A percentile compares a stretch with the other conserved stretches of the same genome.
phyloP scores from a whole-genome alignment of 805 yeast genomes.

The Starmerella davenportii region DNA sequence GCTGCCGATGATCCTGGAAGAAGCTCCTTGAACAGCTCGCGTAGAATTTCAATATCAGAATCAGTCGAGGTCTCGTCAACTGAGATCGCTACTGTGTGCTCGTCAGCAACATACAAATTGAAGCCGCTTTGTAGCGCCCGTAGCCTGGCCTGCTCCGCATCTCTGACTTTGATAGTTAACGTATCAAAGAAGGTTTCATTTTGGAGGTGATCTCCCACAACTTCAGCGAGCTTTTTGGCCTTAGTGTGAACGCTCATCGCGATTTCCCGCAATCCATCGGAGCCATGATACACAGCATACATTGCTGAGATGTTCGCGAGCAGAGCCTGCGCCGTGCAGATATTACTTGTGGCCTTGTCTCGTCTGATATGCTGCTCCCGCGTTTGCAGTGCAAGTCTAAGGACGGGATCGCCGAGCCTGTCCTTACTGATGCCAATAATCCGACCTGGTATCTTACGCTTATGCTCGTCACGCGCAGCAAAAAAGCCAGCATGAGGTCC shows the following conservation, averaged over 20 bases:
- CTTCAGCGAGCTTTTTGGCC: conserved; percentile 52
- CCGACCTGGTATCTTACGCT: conserved; percentile 92
- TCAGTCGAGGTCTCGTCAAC: conserved; percentile 74
- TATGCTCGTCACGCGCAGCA: conserved; percentile 61
- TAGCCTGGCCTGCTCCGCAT: conserved; percentile 38
- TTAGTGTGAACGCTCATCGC: conserved; percentile 59
- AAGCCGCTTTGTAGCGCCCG: conserved; percentile 48
- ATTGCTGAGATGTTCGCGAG: conserved; percentile 89
- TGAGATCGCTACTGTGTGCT: conserved; percentile 48
- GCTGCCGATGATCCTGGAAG: conserved; percentile 18
- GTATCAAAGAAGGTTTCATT: conserved; percentile 76
- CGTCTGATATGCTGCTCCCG: conserved; percentile 96
- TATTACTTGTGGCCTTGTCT: conserved; percentile 94
- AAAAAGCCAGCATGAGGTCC: conserved; percentile 99
- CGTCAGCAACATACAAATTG: conserved; percentile 56
- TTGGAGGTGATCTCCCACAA: conserved; percentile 31
- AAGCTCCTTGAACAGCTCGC: conserved; percentile 32
- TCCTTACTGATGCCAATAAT: conserved; percentile 86
- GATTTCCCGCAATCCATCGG: conserved; percentile 61
- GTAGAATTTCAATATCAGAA: conserved; percentile 40
- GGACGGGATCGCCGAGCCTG: conserved; percentile 74
- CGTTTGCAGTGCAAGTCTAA: conserved; percentile 86
- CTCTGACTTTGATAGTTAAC: conserved; percentile 37
- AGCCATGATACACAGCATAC: conserved; percentile 94
- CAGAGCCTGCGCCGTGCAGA: conserved; percentile 94